Conservation (phyloP, 164 flowering plant species). For the Vitis riparia region DNA sequence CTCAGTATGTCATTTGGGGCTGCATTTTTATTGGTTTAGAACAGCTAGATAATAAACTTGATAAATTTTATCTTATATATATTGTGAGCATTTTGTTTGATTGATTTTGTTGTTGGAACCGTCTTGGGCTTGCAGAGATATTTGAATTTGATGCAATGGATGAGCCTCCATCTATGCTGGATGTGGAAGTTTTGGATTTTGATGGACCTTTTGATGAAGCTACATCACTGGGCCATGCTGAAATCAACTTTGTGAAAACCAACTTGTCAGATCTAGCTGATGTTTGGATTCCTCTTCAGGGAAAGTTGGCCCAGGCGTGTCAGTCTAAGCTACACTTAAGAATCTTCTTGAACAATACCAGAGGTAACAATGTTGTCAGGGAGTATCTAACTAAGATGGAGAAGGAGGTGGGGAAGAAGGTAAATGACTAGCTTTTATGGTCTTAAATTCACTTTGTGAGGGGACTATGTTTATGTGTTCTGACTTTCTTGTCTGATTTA, state of each 20-base stretch:
- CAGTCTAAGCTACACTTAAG: constrained; percentile 87
- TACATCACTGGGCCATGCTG: constrained; percentile 81
- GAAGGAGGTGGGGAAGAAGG: constrained; percentile 97
- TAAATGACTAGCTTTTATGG: constrained; percentile 18
- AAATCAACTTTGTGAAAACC: constrained; percentile 77
- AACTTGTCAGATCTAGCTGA: constrained; percentile 80
- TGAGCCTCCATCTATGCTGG: constrained; percentile 88
- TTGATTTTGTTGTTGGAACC: constrained; percentile 1
- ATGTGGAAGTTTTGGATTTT: constrained; percentile 90
- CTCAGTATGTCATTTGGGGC: not conserved
- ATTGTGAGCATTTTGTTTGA: not conserved
- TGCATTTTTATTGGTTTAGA: not conserved
- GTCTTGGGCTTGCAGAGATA: constrained; percentile 64
- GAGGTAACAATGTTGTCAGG: constrained; percentile 61
- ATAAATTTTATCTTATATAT: not conserved
- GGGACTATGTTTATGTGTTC: not conserved
- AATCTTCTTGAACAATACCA: constrained; percentile 76
- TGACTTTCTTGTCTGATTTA: not conserved
- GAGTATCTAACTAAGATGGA: constrained; percentile 87
- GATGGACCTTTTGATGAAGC: constrained; percentile 98
- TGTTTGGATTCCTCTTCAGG: constrained; percentile 88
- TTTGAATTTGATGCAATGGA: constrained; percentile 99
- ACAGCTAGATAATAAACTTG: not conserved
- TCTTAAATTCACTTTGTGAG: constrained; percentile 4
- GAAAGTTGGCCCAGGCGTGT: constrained; percentile 85